Evolutionary conservation across 2,329 filamentous ascomycete species (phyloP), one percentile per base, ranked within the genome.

Genomic region (Bisporella sp.): DNA sequence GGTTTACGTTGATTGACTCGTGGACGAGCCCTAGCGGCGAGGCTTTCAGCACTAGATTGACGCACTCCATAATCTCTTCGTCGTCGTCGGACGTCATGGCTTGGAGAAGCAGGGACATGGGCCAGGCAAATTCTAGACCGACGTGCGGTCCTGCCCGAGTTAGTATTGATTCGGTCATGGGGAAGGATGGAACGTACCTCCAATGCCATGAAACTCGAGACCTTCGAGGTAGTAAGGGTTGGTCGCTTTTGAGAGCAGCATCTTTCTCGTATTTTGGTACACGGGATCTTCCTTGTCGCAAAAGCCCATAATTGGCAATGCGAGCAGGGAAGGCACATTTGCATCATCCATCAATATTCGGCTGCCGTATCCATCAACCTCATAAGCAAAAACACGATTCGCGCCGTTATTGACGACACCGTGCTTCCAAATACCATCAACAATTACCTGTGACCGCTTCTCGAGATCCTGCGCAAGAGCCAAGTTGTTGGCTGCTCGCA

Each of bases 191-290:
- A 50, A 63, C 76, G 64, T 66, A 82, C 90, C 93, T 60, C 93
- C 93, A 59, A 99, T 96, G 5, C 93, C 93, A 45, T 81, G 78
- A 63, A 99, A 96, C 1, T 79, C 81, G 12, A 70, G 71, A 2
- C 93, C 93, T 30, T 76, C 75, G 5, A 99, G 75, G 65, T 84
- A 97, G 66, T 96, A 99, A 0, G 93, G 93, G 64, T 99, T 99
- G 4, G 62, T 58, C 8, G 53, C 49, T 44, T 62, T 66, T 21
- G 53, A 57, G 4, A 67, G 47, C 11, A 67, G 29, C 84, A 88
- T 87, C 59, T 77, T 86, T 54, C 93, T 79, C 0, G 93, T 99
- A 65, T 96, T 96, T 61, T 87, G 79, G 63, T 99, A 99, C 0
- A 87, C 79, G 8, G 76, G 67, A 54, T 96, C 82, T 4, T 80